Evolutionary conservation across 805 yeast species (phyloP), one percentile per base, ranked within the genome.

Genomic region (Candida chauliodis): DNA sequence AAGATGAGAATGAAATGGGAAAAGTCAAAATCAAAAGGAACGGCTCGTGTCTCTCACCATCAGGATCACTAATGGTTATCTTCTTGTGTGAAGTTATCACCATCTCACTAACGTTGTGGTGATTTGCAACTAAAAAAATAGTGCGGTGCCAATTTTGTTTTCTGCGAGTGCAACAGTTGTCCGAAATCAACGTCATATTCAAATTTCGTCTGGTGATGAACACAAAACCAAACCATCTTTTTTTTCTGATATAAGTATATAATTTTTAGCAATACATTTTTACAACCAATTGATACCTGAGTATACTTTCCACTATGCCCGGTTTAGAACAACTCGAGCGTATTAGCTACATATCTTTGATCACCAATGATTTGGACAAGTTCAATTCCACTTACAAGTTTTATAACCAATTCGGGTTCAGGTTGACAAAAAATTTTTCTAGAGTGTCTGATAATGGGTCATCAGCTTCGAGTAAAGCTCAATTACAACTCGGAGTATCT

Each of bases 331-430:
- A 41, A 26, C 38, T 53, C 20, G 41, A 49, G 39, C 63, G 67
- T 16, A 55, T 79, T 35, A 76, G 84, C 19, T 79, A 76, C 52
- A 65, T 77, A 18, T 81, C 91, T 26, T 63, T 83, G 38, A 78
- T 78, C 30, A 79, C 89, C 8, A 59, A 66, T 36, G 73, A 71
- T 48, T 63, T 71, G 3, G 59, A 56, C 7, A 53, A 57, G 25
- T 84, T 76, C 57, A 62, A 63, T 4, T 53, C 63, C 23, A 54
- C 83, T 9, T 62, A 76, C 36, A 50, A 61, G n/a, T 84, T 81
- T 59, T 84, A 84, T 61, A 66, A 59, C 47, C 47, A 59, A 19
- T 63, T 84, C 40, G 90, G 90, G 17, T 83, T 83, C 53, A 62
- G 71, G 23, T 65, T 78, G 26, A 69, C 78, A 33, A 78, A 81